Evolutionary conservation across 2,329 filamentous ascomycete genomes (phyloP), one percentile per base, ranked within the genome.

Genomic region (Epichloe gansuensis): DNA sequence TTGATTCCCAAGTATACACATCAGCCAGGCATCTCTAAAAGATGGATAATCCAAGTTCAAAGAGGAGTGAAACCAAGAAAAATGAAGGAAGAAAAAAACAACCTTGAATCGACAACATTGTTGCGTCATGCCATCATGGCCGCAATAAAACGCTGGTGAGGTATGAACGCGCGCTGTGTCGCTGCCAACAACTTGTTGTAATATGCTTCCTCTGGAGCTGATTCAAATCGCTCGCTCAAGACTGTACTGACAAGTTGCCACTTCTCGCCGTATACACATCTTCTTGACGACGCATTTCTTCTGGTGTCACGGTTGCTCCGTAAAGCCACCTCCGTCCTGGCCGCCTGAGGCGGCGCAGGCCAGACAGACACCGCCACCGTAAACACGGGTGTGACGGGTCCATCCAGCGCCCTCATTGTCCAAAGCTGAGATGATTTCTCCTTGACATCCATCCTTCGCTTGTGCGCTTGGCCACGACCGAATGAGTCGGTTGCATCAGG

Each of bases 361-460:
- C 41, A 80, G 68, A 56, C 78, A 82, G 3, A 76, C 72, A 5
- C 78, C 77, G 54, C 78, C 78, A 31, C 77, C 77, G 56, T 80
- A 81, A 28, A 81, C 78, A 28, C 77, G 72, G 15, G 78, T 82
- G 61, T 82, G 78, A 39, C 77, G 72, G 58, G 71, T 75, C 78
- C 77, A 82, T 43, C 72, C 72, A 17, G 71, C 68, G 4, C 75
- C 76, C 12, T 70, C 66, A 53, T 69, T 68, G 59, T 78, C 72
- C 52, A 73, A 64, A 12, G 73, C 67, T 8, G 73, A 74, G 42
- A 78, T 68, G 52, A 76, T 74, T 59, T 80, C 75, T 31, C 75
- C 46, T 74, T 68, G 4, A 77, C 66, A 49, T 72, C 68, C 38
- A 74, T 67, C 52, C 71, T 68, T 13, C 63, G 63, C 42, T 62